Evolutionary conservation across 2,329 filamentous ascomycete genomes (phyloP).

Genomic region (Thielaviopsis populi): DNA sequence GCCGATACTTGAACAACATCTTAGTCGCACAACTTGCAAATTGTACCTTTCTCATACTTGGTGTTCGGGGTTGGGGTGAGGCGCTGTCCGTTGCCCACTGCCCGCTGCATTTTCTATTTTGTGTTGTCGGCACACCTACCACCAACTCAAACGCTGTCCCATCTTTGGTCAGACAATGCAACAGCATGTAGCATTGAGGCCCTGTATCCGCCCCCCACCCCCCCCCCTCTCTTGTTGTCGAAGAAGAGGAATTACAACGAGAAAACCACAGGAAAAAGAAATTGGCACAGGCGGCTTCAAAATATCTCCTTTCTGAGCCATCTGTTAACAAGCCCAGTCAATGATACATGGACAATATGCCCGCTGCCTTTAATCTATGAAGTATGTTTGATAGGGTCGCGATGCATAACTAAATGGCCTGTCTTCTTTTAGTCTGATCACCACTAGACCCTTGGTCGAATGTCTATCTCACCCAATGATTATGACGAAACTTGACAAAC

Average conservation of each 20-base stretch:
- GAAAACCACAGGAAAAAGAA: background rate
- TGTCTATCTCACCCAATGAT: conserved; percentile 1
- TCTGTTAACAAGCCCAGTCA: background rate
- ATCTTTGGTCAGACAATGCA: background rate
- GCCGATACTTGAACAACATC: background rate
- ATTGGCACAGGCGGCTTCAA: background rate
- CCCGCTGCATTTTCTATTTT: background rate
- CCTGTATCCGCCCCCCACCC: background rate
- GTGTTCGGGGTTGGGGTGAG: background rate
- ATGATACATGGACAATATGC: background rate
- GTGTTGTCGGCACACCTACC: background rate
- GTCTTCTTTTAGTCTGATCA: background rate
- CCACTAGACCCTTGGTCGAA: background rate
- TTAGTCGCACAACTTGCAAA: background rate
- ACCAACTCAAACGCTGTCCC: background rate
- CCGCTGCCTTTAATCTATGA: conserved; percentile 2
- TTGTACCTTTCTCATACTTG: background rate
- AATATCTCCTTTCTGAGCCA: background rate
- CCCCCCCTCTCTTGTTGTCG: background rate
- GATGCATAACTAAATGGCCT: background rate
- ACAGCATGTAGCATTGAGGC: background rate
- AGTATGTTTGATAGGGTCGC: background rate
- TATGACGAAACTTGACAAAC: background rate
- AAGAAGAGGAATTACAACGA: background rate
- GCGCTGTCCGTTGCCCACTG: background rate